Base-by-base conservation (phyloP, 495 filamentous ascomycete species). In the Penicillium antarcticum region DNA sequence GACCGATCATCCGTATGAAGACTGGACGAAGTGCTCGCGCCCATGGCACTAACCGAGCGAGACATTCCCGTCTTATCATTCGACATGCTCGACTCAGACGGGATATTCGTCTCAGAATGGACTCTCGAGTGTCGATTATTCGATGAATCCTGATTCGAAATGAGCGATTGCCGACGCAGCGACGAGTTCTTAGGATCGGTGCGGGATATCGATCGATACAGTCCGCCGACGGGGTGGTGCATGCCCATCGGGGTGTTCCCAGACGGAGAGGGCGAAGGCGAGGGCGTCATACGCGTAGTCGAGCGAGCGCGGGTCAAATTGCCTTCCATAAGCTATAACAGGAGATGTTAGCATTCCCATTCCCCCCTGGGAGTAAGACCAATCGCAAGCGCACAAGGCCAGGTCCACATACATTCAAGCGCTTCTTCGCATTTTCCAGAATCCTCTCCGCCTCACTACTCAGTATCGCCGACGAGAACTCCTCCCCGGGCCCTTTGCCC, bases 361-460 rank as follows among this genome's bases (percentile, higher is more conserved):
- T 23, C 21, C 45, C 40, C 19, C 47, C 9, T 33, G 19, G 29
- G 35, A 3, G 2, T 18, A n/a, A 17, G 5, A 21, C 17, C 29
- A 35, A 34, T 35, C 18, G 24, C 23, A 26, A 18, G 12, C 13
- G 17, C 31, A 21, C 26, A 35, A 46, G 14, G 18, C 43, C 42
- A 41, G 11, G 16, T 33, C 29, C 37, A 69, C 88, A 68, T 77
- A 96, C 91, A 68, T 87, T 90, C 36, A 96, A 72, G 57, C 91
- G 79, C 66, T 81, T 85, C 70, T 96, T 96, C 24, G 91, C 91
- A 70, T 95, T 95, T 32, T 89, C 88, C 37, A 96, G 74, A 63
- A 96, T 96, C 51, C 88, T 74, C 65, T 96, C 91, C 10, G 91
- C 91, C 59, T 89, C 79, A 52, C 84, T 85, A 61, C 88, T 94